Evolutionary conservation across 192 early-diverging fungal genomes (phyloP), one percentile per base, ranked within the genome.

Genomic region (Backusella luteola): DNA sequence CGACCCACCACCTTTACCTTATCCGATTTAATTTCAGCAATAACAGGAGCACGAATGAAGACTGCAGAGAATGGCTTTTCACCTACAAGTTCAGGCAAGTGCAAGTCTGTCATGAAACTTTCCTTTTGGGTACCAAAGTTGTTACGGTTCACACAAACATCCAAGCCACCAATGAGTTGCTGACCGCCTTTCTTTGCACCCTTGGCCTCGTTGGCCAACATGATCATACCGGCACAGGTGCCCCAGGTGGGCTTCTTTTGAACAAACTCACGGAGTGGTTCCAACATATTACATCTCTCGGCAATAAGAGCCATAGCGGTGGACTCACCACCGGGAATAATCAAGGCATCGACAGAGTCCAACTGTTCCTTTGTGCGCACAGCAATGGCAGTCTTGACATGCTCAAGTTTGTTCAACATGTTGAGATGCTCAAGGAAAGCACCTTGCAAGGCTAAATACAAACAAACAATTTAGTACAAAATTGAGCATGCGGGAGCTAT

Each of bases 31-130:
- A 94, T 81, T 29, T 90, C 88, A 23, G 87, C 81, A 74, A 99
- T 92, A 17, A 97, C 88, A 15, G 98, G 98, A 2, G 97, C 98
- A 74, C 98, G 92, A 82, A 99, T 99, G 80, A 99, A 99, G 17
- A 98, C 93, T 19, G 87, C 89, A 4, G 81, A 82, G 79, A 90
- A 90, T 19, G 81, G 76, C 19, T 78, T 71, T 17, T 84, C 81
- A 52, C 83, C 78, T n/a, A 89, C 71, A 7, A 89, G 56, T 12
- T 80, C 78, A 21, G 84, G 81, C 35, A 89, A 85, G 79, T 85
- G 77, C 52, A 99, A 82, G 34, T 85, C 81, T 38, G 90, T 89
- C 35, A 92, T 91, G 80, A 99, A 99, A 21, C 95, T 96, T 73
- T 96, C 96, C 66, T 92, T 86, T 72, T 99, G 98, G 63, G 91